Evolutionary conservation across 1,284 basidiomycete genomes (phyloP), one percentile per base, ranked within the genome.

Genomic region (Pseudozyma tsukubaensis): DNA sequence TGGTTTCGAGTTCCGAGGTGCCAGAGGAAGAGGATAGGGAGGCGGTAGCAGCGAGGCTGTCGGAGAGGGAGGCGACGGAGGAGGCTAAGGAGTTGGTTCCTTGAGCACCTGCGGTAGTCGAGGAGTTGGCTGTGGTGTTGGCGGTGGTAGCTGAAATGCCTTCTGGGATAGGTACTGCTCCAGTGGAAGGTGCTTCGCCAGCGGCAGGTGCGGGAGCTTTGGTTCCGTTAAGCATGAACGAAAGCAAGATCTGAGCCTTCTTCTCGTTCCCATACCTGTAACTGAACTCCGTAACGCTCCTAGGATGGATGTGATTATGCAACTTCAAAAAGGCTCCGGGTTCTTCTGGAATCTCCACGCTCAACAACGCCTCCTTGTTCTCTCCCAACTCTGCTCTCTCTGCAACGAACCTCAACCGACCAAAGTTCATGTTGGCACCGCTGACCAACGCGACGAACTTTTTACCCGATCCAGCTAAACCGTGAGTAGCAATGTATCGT

Each of bases 381-480:
- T 99, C 97, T 77, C 97, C 97, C 36, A 99, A 88, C 85, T 97
- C 94, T 16, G 97, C 97, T 61, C 97, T 93, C 84, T 99, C 97
- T 14, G 97, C 92, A 24, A 99, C 96, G 83, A 99, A 99, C 8
- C 97, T 89, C 49, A 99, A 86, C 29, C 97, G 89, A 75, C 94
- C 92, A 86, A 99, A 99, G 87, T 99, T 98, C 94, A 99, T 97
- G 86, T 99, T 99, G 14, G 97, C 97, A 34, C 97, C 97, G 73
- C 92, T 94, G 70, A 99, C 88, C 56, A 98, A 90, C 2, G 90
- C 94, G 37, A 98, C 94, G 76, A 95, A 97, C 66, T 89, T 90
- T 86, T 94, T 94, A 60, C 92, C 89, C 1, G 92, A 89, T 49
- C 92, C 92, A 54, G 93, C 82, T 34, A 98, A 89, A 64, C 91